Evolutionary conservation across 2,329 filamentous ascomycete species (phyloP).

Genomic region (Aspergillus udagawae): DNA sequence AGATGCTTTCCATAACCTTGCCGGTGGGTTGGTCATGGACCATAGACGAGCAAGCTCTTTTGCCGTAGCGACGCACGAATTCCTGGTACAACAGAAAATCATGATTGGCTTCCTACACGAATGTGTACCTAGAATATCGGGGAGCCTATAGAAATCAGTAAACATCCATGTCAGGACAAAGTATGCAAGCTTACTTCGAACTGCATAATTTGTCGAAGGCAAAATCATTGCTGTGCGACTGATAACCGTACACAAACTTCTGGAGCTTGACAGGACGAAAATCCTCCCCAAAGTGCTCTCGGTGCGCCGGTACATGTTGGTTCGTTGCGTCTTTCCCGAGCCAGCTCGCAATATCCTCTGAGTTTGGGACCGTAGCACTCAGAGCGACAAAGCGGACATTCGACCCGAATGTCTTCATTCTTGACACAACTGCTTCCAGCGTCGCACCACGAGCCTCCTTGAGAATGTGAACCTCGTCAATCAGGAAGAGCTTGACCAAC

Average conservation of each 20-base stretch:
- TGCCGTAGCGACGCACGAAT: conserved; percentile 66
- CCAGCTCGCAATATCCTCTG: conserved; percentile 75
- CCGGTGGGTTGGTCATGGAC: conserved; percentile 46
- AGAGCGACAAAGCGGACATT: conserved; percentile 75
- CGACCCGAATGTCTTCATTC: conserved; percentile 77
- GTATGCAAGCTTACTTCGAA: conserved; percentile 43
- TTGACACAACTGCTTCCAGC: conserved; percentile 76
- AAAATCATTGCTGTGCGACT: conserved; percentile 64
- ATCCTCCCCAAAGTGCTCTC: conserved; percentile 71
- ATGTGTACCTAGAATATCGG: conserved; percentile 62
- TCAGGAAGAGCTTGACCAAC: conserved; percentile 73
- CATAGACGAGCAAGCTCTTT: conserved; percentile 64
- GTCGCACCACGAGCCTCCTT: conserved; percentile 76
- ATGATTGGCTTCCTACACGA: conserved; percentile 71
- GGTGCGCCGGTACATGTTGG: conserved; percentile 59
- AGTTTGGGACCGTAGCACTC: conserved; percentile 80
- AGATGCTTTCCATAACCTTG: conserved; percentile 63
- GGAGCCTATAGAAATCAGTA: conserved; percentile 48
- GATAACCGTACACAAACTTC: conserved; percentile 72
- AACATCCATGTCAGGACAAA: neutral
- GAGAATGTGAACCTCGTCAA: conserved; percentile 84
- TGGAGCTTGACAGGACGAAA: conserved; percentile 73
- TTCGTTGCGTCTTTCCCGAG: conserved; percentile 62
- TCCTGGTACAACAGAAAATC: conserved; percentile 76
- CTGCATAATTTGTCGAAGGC: conserved; percentile 69